Conservation (phyloP, 768 basidiomycete species). For the Lactarius tabidus region DNA sequence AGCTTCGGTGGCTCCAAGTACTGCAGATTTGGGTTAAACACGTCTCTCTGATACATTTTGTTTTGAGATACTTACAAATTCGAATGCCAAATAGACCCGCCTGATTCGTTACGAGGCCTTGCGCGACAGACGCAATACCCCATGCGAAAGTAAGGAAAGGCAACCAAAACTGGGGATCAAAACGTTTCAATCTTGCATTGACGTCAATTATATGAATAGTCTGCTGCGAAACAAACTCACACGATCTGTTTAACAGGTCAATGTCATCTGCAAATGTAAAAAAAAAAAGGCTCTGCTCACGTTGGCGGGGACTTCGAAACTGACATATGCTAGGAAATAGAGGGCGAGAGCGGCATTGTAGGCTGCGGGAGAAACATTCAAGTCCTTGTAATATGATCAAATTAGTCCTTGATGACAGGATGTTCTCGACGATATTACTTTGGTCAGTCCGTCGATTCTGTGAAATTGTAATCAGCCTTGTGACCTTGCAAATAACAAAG, state of each 20-base stretch:
- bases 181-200: constrained; percentile 47
- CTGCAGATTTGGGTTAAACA: constrained; percentile 30
- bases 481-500: background rate
- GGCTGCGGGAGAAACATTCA: constrained; percentile 44
- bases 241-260: constrained; percentile 36
- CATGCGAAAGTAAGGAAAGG: constrained; percentile 55
- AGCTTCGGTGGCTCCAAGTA: constrained; percentile 56
- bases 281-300: constrained; percentile 33
- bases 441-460: constrained; percentile 49
- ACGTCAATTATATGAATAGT: constrained; percentile 2
- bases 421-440: background rate
- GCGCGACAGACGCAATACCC: constrained; percentile 52
- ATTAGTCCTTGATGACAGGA: background rate
- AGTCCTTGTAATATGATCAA: constrained; percentile 38
- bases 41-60: constrained; percentile 25
- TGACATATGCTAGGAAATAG: constrained; percentile 57
- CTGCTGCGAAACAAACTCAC: constrained; percentile 29
- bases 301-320: constrained; percentile 59
- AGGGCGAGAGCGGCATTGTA: constrained; percentile 57
- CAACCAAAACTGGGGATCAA: constrained; percentile 57
- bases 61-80: constrained; percentile 39
- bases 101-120: constrained; percentile 53
- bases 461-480: background rate
- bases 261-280: background rate
- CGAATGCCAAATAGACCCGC: constrained; percentile 53